phyloP scores from a whole-genome alignment of 2,329 filamentous ascomycete species.

The Aspergillus neoniger region DNA sequence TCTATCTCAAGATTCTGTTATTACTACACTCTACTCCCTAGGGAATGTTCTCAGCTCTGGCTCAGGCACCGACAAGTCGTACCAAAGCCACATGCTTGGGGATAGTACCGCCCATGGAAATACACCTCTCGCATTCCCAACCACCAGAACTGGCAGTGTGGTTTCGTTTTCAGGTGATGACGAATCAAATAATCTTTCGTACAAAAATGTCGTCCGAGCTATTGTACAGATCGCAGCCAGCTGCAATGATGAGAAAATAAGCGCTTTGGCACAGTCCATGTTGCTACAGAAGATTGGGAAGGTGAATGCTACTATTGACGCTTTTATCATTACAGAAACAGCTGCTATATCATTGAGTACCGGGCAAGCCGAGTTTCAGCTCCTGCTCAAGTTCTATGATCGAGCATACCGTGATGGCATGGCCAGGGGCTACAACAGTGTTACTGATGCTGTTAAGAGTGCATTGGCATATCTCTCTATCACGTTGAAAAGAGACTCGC shows the following conservation, averaged over 20 bases:
- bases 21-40: slow-evolving; percentile 93
- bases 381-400: slow-evolving; percentile 80
- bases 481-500: slow-evolving; percentile 65
- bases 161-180: slow-evolving; percentile 75
- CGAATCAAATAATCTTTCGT: slow-evolving; percentile 77
- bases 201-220: slow-evolving; percentile 89
- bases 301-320: slow-evolving; percentile 76
- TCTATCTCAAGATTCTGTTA: slow-evolving; percentile 88
- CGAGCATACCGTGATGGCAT: slow-evolving; percentile 74
- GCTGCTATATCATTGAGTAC: slow-evolving; percentile 76
- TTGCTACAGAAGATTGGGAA: slow-evolving; percentile 93
- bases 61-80: slow-evolving; percentile 51
- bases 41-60: slow-evolving; percentile 88
- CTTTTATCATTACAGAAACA: slow-evolving; percentile 80
- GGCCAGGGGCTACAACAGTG: slow-evolving; percentile 64
- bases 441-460: slow-evolving; percentile 75
- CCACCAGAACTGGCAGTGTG: slow-evolving; percentile 38
- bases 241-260: slow-evolving; percentile 87
- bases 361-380: slow-evolving; percentile 78
- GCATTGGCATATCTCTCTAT: slow-evolving; percentile 79
- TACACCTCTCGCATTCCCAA: slow-evolving; percentile 47
- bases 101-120: slow-evolving; percentile 49
- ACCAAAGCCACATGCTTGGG: slow-evolving; percentile 33
- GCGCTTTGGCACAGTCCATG: slow-evolving; percentile 89
- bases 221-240: slow-evolving; percentile 86